Evolutionary conservation across 2,329 filamentous ascomycete genomes (phyloP).

Genomic region (Penicillium sp.): DNA sequence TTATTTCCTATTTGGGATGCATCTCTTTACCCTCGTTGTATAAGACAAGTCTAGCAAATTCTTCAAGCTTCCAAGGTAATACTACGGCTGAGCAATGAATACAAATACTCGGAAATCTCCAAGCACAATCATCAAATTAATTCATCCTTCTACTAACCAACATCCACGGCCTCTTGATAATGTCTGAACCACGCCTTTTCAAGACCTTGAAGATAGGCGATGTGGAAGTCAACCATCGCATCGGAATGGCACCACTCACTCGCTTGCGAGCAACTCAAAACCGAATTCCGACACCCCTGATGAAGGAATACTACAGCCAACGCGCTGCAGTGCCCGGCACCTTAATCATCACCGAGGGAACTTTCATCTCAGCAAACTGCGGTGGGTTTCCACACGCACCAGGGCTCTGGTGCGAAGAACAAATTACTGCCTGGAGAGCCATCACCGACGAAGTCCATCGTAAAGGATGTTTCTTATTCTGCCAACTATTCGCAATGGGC

Average conservation of each 20-base stretch:
- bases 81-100: background rate
- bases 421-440: conserved; percentile 62
- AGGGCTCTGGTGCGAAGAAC: conserved; percentile 58
- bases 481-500: conserved; percentile 65
- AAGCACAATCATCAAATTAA: background rate
- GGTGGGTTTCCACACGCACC: conserved; percentile 57
- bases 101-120: background rate
- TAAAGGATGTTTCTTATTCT: conserved; percentile 62
- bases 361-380: conserved; percentile 52
- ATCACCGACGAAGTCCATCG: conserved; percentile 66
- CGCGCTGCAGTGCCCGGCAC: conserved; percentile 57
- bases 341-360: conserved; percentile 62
- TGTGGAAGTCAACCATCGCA: conserved; percentile 41
- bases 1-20: conserved; percentile 7
- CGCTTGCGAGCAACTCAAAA: conserved; percentile 54
- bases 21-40: conserved; percentile 4
- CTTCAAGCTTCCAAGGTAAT: background rate
- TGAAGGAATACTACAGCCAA: conserved; percentile 57
- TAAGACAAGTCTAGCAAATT: background rate
- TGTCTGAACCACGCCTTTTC: conserved; percentile 9
- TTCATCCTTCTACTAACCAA: background rate
- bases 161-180: background rate
- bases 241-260: conserved; percentile 54
- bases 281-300: conserved; percentile 48
- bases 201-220: conserved; percentile 7